Conservation (phyloP, 2,329 filamentous ascomycete species). For the Colletotrichum lupini region DNA sequence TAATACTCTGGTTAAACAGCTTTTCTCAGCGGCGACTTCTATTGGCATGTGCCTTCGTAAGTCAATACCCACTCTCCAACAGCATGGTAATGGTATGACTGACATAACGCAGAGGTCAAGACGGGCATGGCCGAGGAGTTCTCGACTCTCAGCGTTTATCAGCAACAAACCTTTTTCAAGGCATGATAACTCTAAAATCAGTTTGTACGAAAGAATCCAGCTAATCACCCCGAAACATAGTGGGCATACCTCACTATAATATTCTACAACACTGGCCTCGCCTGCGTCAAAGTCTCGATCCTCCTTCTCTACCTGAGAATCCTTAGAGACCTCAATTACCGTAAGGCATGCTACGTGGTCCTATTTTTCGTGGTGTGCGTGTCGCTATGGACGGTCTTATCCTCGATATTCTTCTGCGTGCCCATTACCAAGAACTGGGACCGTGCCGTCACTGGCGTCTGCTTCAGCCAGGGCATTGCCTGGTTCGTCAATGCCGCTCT, state of each 20-base stretch:
- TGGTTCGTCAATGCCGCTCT: constrained; percentile 38
- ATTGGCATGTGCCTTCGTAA: constrained; percentile 24
- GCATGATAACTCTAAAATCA: not conserved
- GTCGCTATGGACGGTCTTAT: constrained; percentile 31
- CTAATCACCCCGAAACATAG: not conserved
- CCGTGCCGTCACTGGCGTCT: not conserved
- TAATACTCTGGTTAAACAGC: not conserved
- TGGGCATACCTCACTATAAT: constrained; percentile 37
- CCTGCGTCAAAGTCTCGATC: constrained; percentile 41
- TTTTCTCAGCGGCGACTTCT: constrained; percentile 1
- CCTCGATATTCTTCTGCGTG: constrained; percentile 38
- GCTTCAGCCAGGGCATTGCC: not conserved
- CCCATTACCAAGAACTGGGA: constrained; percentile 39
- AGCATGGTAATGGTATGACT: not conserved
- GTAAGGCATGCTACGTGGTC: constrained; percentile 33
- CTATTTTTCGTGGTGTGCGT: constrained; percentile 37
- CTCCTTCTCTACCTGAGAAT: constrained; percentile 41
- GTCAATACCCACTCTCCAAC: not conserved
- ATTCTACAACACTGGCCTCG: constrained; percentile 39
- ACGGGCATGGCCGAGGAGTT: constrained; percentile 12
- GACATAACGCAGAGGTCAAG: not conserved
- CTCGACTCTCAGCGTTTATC: not conserved
- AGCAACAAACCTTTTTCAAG: constrained; percentile 26
- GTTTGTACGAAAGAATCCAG: too few species aligned
- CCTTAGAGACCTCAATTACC: constrained; percentile 39